Base-by-base conservation (phyloP, 108 stramenopile species). In the Fistulifera pelliculosa region DNA sequence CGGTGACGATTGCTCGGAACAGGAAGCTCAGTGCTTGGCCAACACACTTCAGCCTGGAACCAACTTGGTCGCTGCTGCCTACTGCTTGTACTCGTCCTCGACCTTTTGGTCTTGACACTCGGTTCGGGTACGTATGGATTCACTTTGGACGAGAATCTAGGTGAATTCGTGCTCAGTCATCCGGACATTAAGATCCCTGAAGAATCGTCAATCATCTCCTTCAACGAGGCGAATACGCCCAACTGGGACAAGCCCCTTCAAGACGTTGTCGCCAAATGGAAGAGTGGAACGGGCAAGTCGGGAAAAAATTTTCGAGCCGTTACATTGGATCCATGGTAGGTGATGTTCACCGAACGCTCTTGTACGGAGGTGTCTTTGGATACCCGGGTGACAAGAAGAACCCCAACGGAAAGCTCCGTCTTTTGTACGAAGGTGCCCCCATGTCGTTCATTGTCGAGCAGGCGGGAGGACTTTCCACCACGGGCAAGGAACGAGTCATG, bases 311-410 rank as follows among this genome's bases (percentile, higher is more conserved):
- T 53, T 75, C 84, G 25, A 74, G 75, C 47, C 88, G 98, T 27
- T 99, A 99, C 62, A 91, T 99, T 43, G 98, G 96, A 16, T 89
- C 86, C 62, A 97, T 99, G 96, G 98, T 98, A 13, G 93, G 94
- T 12, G 98, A 99, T 68, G 93, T 97, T 14, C 98, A 99, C 74
- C 88, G 98, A 11, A 99, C 98, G 10, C 65, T 99, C 26, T 64
- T 95, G 42, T 99, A 99, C 66, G 96, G 96, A 25, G 98, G 98
- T 13, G 80, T 99, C 21, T 99, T 95, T 65, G 84, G 94, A 54
- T 98, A 96, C 65, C 98, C 98, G 4, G 75, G 88, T 31, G 95
- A 97, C 63, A 66, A 52, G 14, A 83, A 80, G 49, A 82, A 89
- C 56, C 81, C 77, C 26, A 78, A 91, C 39, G 93, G 94, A 47